Conservation (phyloP, 2,329 filamentous ascomycete genomes). For the Eutypa lata region DNA sequence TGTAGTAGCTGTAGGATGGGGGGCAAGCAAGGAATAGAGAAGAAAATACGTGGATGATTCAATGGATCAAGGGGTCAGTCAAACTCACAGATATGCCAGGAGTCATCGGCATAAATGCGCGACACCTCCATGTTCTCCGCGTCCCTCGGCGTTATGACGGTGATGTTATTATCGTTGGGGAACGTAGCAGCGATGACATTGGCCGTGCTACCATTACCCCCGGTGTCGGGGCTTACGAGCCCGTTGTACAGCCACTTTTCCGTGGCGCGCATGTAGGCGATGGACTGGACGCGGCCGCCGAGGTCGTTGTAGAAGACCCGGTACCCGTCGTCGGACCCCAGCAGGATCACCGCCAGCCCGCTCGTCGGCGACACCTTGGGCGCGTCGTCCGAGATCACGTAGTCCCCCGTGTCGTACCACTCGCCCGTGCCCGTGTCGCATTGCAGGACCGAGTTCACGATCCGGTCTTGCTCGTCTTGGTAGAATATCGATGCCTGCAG, state of each 20-base stretch:
- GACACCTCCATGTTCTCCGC: constrained; percentile 28
- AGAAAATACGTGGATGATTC: constrained; percentile 10
- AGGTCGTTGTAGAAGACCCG: constrained; percentile 36
- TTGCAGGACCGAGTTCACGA: constrained; percentile 30
- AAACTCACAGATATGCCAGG: constrained; percentile 32
- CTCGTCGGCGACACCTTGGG: constrained; percentile 25
- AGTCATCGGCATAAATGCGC: constrained; percentile 22
- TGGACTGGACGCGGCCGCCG: constrained; percentile 26
- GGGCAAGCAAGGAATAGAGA: too few species aligned
- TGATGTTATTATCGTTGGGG: constrained; percentile 28
- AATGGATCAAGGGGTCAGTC: not conserved
- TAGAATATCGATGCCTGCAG: constrained; percentile 36
- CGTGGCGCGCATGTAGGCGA: constrained; percentile 26
- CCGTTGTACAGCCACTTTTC: constrained; percentile 28
- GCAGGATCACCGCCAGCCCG: constrained; percentile 29
- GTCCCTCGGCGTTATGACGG: constrained; percentile 31
- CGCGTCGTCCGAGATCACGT: constrained; percentile 24
- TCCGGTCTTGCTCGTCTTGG: constrained; percentile 22
- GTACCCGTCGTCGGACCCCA: constrained; percentile 30
- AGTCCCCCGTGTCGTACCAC: constrained; percentile 29
- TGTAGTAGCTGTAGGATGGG: too few species aligned
- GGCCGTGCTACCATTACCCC: constrained; percentile 7
- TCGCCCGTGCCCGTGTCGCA: constrained; percentile 33
- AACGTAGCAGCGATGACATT: constrained; percentile 29
- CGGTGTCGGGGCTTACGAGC: constrained; percentile 27